phyloP scores from a whole-genome alignment of 2,329 filamentous ascomycete species.

The Waltergamsia citrina region DNA sequence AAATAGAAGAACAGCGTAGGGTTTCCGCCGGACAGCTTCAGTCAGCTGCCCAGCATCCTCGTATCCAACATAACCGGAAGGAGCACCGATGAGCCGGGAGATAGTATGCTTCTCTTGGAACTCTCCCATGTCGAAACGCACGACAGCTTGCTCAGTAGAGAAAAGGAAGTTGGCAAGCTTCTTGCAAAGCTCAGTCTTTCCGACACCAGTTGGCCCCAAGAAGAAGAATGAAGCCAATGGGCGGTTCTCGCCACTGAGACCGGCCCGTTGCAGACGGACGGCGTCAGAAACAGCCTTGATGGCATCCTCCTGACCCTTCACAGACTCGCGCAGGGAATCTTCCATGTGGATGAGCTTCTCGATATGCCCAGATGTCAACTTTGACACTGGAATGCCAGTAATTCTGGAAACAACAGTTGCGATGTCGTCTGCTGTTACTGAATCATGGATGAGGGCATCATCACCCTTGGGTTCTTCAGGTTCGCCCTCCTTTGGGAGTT shows the following conservation, averaged over 20 bases:
- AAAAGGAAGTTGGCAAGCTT: conserved; percentile 91
- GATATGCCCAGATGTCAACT: conserved; percentile 85
- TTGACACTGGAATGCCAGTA: conserved; percentile 87
- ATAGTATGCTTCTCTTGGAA: conserved; percentile 98
- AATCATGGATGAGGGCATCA: conserved; percentile 73
- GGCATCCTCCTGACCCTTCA: conserved; percentile 91
- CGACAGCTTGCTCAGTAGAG: conserved; percentile 80
- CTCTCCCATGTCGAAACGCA: conserved; percentile 95
- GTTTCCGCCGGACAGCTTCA: conserved; percentile 88
- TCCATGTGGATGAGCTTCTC: conserved; percentile 97
- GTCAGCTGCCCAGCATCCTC: conserved; percentile 95
- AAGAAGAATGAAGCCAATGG: conserved; percentile 96
- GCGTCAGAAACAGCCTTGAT: conserved; percentile 86
- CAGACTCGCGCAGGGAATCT: conserved; percentile 70
- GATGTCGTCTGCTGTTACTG: conserved; percentile 93
- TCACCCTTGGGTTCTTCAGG: conserved; percentile 17
- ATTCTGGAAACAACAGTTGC: conserved; percentile 82
- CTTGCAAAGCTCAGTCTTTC: conserved; percentile 96
- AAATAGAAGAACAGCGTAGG: conserved; percentile 88
- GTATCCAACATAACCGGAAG: conserved; percentile 92
- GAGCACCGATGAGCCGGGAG: conserved; percentile 82
- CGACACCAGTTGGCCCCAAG: conserved; percentile 90
- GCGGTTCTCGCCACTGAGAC: conserved; percentile 81
- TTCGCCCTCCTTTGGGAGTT: conserved; percentile 67
- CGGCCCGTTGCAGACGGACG: conserved; percentile 86